Evolutionary conservation across 306 rosid genomes (phyloP).

Genomic region (Inga leiocalycina): DNA sequence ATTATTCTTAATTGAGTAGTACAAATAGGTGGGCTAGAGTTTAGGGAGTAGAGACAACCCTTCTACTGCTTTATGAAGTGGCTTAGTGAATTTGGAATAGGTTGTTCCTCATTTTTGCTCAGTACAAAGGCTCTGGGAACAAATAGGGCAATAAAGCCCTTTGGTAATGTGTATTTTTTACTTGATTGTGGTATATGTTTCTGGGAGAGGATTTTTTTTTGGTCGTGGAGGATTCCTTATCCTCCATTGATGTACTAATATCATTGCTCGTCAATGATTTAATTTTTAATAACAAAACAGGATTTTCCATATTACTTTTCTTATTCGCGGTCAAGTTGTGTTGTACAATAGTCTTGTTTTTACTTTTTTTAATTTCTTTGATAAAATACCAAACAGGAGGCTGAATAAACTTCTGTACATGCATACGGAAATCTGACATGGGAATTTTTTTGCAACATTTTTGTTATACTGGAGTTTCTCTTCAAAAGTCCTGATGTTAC

Average conservation of each 20-base stretch:
- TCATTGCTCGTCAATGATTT: not conserved
- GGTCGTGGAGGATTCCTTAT: not conserved
- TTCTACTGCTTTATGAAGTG: not conserved
- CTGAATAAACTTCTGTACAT: not conserved
- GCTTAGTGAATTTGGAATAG: not conserved
- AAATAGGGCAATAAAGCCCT: not conserved
- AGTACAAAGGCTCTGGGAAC: not conserved
- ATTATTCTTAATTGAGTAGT: not conserved
- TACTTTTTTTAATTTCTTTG: not conserved
- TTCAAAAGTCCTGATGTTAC: conserved; percentile 26
- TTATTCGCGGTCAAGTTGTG: not conserved
- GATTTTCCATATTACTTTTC: not conserved
- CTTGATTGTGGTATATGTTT: not conserved
- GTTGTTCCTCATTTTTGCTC: not conserved
- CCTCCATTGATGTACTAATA: not conserved
- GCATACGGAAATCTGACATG: conserved; percentile 11
- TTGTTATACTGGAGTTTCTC: conserved; percentile 23
- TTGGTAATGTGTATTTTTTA: not conserved
- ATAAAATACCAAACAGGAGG: not conserved
- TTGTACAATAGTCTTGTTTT: conserved; percentile 10
- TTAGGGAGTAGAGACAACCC: not conserved
- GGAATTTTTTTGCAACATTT: not conserved
- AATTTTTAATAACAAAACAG: not conserved
- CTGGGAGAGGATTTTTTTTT: not conserved
- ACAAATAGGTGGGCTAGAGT: not conserved